phyloP scores from a whole-genome alignment of 345 rosid species.

The Physaria fendleri region DNA sequence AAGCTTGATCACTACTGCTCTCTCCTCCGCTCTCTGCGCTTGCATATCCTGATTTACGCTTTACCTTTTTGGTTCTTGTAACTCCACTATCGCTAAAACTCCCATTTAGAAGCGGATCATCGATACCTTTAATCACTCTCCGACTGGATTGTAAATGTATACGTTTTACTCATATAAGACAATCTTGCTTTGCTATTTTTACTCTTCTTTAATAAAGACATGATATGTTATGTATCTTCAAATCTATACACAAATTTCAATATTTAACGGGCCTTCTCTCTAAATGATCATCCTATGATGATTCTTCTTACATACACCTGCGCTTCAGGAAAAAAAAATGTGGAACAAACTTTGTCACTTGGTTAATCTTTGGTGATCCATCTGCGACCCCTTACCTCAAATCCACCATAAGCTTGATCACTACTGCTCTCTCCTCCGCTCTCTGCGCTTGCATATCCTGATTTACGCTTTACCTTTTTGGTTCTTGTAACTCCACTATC shows the following conservation, averaged over 20 bases:
- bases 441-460: slow-evolving; percentile 72
- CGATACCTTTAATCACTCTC: slow-evolving; percentile 86
- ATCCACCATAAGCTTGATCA: slow-evolving; percentile 71
- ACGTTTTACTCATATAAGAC: no score
- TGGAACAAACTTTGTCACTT: slow-evolving; percentile 7
- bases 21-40: slow-evolving; percentile 96
- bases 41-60: slow-evolving; percentile 58
- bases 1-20: slow-evolving; percentile 86
- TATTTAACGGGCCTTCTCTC: slow-evolving; percentile 16
- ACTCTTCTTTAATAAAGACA: slow-evolving; percentile 10
- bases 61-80: slow-evolving; percentile 61
- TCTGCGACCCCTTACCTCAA: slow-evolving; percentile 63
- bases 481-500: slow-evolving; percentile 62
- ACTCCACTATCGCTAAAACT: slow-evolving; percentile 80
- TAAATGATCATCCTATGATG: slow-evolving; percentile 12
- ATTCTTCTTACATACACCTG: slow-evolving; percentile 15
- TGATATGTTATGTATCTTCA: slow-evolving; percentile 20
- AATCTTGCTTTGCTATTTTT: no score
- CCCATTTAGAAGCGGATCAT: slow-evolving; percentile 90
- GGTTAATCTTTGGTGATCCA: slow-evolving; percentile 77
- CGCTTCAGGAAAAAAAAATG: slow-evolving; percentile 15
- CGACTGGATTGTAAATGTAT: no score
- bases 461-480: slow-evolving; percentile 63
- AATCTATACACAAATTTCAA: slow-evolving; percentile 29
- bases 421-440: slow-evolving; percentile 98